Base-by-base conservation (phyloP, 176 grass and related monocot species). In the Juncus inflexus region DNA sequence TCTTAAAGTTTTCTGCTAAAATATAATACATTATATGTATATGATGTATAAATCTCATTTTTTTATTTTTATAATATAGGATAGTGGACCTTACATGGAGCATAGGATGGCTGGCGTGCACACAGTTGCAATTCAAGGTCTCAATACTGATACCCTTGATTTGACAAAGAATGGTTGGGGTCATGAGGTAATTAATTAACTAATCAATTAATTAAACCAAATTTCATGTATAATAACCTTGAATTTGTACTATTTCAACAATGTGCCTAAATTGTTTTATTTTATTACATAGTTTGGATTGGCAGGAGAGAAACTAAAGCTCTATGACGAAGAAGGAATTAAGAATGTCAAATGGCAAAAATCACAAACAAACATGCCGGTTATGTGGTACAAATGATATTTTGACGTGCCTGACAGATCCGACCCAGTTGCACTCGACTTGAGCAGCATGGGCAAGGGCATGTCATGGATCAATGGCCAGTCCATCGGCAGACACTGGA, bases 131-230 rank as follows among this genome's bases (percentile, higher is more conserved):
- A 72, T 96, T 56, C 87, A 86, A 78, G 92, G 92, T 74, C 92
- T 96, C 53, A 96, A 91, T 45, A 90, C 87, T 14, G 92, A 87
- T 15, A 96, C 92, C 7, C 71, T 96, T 69, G 92, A 96, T 68
- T 76, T 96, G 45, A 75, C 76, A 38, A 47, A 14, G 9, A 96
- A 81, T 42, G 69, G 80, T 2, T 96, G 92, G 92, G 87, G 81
- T 57, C 87, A 96, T 78, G 65, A 86, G 82, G 92, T 96, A 60
- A 7, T 2, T 86, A 42, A 76, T 75, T 61, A 37, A n/a, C 14
- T 63, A 59, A 35, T 4, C 54, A n/a, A n/a, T n/a, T n/a, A n/a
- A n/a, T n/a, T n/a, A n/a, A n/a, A n/a, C n/a, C n/a, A n/a, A n/a
- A n/a, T n/a, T n/a, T n/a, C n/a, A n/a, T n/a, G n/a, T n/a, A n/a